Percentiles rank a stretch among this genome's conserved stretches.
Evolutionary conservation across 179 eudicot genomes (phyloP).

Genomic region (Nepenthes alata): DNA sequence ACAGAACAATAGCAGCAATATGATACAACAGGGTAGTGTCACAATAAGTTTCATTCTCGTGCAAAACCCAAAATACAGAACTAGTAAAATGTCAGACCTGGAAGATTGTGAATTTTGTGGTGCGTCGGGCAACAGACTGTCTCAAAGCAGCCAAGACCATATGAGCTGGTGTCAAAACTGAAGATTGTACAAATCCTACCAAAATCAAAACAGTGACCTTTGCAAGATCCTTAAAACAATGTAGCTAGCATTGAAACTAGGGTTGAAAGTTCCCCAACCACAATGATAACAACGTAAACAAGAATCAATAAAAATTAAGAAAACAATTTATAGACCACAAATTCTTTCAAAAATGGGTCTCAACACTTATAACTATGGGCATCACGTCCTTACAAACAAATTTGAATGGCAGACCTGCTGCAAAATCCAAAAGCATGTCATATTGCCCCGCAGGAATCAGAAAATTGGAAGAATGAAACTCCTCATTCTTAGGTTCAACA

Average conservation of each 20-base stretch:
- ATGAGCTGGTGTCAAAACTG: slow-evolving; percentile 27
- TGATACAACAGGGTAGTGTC: too few relatives aligned
- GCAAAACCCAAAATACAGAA: background rate
- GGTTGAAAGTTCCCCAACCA: background rate
- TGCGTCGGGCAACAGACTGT: slow-evolving; percentile 58
- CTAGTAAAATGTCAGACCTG: slow-evolving; percentile 30
- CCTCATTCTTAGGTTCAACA: slow-evolving; percentile 45
- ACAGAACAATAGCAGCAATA: too few relatives aligned
- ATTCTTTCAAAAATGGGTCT: background rate
- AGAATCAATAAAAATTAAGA: background rate
- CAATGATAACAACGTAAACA: background rate
- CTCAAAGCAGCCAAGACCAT: slow-evolving; percentile 52
- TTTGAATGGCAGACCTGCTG: background rate
- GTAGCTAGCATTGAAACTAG: background rate
- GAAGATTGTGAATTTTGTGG: slow-evolving; percentile 32
- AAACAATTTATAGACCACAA: background rate
- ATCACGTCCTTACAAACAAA: background rate
- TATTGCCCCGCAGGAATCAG: slow-evolving; percentile 10
- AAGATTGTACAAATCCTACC: slow-evolving; percentile 22
- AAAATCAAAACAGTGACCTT: slow-evolving; percentile 8
- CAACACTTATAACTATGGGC: background rate
- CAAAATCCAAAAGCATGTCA: slow-evolving; percentile 7
- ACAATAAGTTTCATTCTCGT: too few relatives aligned
- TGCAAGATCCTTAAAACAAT: background rate
- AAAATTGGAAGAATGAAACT: slow-evolving; percentile 15